Evolutionary conservation across 2,329 filamentous ascomycete species (phyloP).

Genomic region (Aspergillus terreus): DNA sequence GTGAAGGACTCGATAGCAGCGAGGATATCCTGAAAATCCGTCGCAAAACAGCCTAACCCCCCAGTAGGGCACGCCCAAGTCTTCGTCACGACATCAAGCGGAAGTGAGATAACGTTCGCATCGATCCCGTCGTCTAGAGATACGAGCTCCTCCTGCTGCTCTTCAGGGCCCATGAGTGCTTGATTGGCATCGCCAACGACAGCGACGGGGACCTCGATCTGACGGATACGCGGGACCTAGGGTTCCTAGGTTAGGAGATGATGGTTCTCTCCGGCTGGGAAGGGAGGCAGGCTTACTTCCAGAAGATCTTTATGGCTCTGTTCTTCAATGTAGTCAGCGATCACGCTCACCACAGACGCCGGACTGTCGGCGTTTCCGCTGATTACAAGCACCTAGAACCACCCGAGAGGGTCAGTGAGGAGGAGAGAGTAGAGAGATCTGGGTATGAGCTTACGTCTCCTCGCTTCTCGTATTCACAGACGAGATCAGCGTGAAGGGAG

Average conservation of each 20-base stretch:
- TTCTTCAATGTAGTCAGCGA: conserved; percentile 24
- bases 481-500: conserved; percentile 1
- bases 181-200: conserved; percentile 8
- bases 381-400: conserved; percentile 23
- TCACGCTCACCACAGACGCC: conserved; percentile 8
- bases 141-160: conserved; percentile 7
- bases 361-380: conserved; percentile 16
- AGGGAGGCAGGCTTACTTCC: conserved; percentile 22
- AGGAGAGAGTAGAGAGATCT: neutral
- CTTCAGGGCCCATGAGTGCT: neutral
- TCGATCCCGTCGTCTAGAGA: conserved; percentile 14
- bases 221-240: conserved; percentile 25
- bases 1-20: conserved; percentile 21
- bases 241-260: neutral
- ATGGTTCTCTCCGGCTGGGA: neutral
- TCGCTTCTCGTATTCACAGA: conserved; percentile 17
- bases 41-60: conserved; percentile 22
- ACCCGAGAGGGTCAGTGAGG: neutral
- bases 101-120: conserved; percentile 11
- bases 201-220: conserved; percentile 18
- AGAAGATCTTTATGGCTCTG: conserved; percentile 29
- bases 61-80: conserved; percentile 21
- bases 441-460: conserved; percentile 19
- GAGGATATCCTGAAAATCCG: conserved; percentile 17
- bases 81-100: conserved; percentile 12